phyloP scores from a whole-genome alignment of 192 early-diverging fungal species.

The Geranomyces variabilis region DNA sequence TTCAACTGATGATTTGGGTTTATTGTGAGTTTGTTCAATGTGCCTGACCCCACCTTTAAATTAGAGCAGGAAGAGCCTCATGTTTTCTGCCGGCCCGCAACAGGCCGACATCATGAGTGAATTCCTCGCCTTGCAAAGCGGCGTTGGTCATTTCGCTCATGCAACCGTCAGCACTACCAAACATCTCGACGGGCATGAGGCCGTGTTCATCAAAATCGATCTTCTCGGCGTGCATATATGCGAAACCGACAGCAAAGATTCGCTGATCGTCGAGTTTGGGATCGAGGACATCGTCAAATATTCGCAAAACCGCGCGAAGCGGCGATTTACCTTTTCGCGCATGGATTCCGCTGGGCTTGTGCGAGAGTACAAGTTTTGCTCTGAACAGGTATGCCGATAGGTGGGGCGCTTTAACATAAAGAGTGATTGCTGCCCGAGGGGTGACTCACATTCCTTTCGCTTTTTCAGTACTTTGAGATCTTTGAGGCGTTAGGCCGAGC shows the following conservation, averaged over 20 bases:
- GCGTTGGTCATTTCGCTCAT: conserved; percentile 12
- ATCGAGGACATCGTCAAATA: conserved; percentile 35
- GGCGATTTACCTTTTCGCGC: conserved; percentile 24
- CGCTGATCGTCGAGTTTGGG: conserved; percentile 17
- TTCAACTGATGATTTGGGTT: no score
- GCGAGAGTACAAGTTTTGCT: conserved; percentile 21
- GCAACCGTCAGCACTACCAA: conserved; percentile 7
- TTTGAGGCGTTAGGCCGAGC: conserved; percentile 38
- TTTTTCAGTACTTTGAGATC: conserved; percentile 34
- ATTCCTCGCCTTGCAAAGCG: conserved; percentile 33
- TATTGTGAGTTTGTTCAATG: no score
- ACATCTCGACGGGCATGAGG: conserved; percentile 15
- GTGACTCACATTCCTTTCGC: neutral
- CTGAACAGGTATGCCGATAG: conserved; percentile 18
- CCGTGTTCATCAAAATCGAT: conserved; percentile 27
- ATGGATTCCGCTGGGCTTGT: conserved; percentile 21
- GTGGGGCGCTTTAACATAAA: neutral
- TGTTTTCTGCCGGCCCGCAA: conserved; percentile 28
- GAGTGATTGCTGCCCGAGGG: neutral
- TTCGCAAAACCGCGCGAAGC: conserved; percentile 22
- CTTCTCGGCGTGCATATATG: conserved; percentile 31
- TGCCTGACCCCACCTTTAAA: no score
- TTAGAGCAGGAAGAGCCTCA: conserved; percentile 16
- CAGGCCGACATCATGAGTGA: conserved; percentile 28
- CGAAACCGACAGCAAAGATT: conserved; percentile 17